These are phyloP conservation scores for Pythium phragmitis DNA, from an alignment of 352 stramenopile genomes.

Conservation along the genomic window DNA sequence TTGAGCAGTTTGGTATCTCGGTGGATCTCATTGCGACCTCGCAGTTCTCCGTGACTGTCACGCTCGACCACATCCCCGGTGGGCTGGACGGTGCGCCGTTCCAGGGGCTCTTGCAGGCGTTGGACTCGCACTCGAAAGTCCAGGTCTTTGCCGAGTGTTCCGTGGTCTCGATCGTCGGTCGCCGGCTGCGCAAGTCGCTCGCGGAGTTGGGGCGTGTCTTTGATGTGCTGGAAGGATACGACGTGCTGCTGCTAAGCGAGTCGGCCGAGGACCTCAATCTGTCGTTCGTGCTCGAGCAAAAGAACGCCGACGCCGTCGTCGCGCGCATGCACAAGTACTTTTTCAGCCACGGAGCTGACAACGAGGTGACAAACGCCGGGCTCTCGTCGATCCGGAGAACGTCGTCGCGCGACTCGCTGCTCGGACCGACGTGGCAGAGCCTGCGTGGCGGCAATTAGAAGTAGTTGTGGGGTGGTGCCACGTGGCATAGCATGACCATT, in stretches of 20 bases:
- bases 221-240: conserved; percentile 78
- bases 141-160: conserved; percentile 79
- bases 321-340: conserved; percentile 80
- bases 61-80: conserved; percentile 84
- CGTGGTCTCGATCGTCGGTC: conserved; percentile 86
- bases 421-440: conserved; percentile 70
- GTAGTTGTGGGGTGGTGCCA: no score
- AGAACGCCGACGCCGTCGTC: conserved; percentile 75
- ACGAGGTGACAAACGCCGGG: not conserved
- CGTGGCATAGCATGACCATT: no score
- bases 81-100: conserved; percentile 71
- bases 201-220: conserved; percentile 84
- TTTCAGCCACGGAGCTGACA: conserved; percentile 33
- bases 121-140: conserved; percentile 75
- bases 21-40: conserved; percentile 89
- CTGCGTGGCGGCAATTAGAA: conserved; percentile 28
- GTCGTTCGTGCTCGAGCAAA: conserved; percentile 86
- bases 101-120: conserved; percentile 52
- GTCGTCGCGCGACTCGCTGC: conserved; percentile 64
- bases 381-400: conserved; percentile 48
- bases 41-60: conserved; percentile 88
- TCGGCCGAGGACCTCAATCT: conserved; percentile 90
- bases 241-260: conserved; percentile 83
- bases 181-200: conserved; percentile 75
- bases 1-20: conserved; percentile 82